Percentiles rank a stretch among this genome's conserved stretches.
These are phyloP conservation scores for Solanum hybrid DNA, from an alignment of 305 asterid genomes.

Conservation along the genomic window DNA sequence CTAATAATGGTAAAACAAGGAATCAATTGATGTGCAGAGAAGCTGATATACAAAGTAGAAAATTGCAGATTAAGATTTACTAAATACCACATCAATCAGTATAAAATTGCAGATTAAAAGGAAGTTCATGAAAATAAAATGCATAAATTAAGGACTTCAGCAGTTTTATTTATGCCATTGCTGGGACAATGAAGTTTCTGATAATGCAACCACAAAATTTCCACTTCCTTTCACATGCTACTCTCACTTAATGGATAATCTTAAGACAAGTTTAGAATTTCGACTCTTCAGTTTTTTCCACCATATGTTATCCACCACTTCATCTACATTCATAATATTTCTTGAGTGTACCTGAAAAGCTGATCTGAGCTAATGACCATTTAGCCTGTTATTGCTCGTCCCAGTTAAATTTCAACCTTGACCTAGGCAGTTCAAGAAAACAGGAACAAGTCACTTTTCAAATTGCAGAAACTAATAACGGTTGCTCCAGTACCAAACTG, in stretches of 20 bases:
- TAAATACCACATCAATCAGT: not conserved
- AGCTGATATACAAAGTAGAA: not conserved
- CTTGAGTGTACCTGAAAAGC: not conserved
- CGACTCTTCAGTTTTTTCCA: not conserved
- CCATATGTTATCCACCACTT: not conserved
- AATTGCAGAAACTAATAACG: not conserved
- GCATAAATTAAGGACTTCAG: not conserved
- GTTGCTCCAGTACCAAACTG: not conserved
- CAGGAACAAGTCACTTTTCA: not conserved
- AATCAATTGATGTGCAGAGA: not conserved
- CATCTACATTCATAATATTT: not conserved
- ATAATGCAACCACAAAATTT: not conserved
- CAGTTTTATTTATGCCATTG: not conserved
- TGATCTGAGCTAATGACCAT: not conserved
- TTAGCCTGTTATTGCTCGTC: not conserved
- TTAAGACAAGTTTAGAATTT: not conserved
- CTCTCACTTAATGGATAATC: not conserved
- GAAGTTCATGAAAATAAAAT: constrained; percentile 5
- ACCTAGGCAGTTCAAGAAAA: not conserved
- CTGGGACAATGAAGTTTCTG: not conserved
- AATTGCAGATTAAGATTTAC: not conserved
- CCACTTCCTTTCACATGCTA: constrained; percentile 2
- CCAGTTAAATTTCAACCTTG: not conserved
- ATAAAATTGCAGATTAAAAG: not conserved
- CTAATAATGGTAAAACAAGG: not conserved